Evolutionary conservation across 192 early-diverging fungal species (phyloP), one percentile per base, ranked within the genome.

Genomic region (Glomus cerebriforme): DNA sequence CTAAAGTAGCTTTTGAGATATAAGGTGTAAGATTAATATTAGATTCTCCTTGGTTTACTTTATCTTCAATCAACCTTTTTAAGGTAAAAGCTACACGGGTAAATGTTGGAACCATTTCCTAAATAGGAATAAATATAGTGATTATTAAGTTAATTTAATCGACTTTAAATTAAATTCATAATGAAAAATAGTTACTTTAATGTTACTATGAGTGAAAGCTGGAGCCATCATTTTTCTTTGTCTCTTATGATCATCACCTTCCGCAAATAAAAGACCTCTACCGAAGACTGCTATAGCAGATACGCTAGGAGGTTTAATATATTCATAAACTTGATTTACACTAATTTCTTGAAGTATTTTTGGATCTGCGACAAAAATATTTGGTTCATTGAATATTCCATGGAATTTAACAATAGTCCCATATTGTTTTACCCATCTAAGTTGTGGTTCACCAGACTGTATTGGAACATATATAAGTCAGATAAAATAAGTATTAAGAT

Each of bases 161-260:
- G 82, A 81, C n/a, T n/a, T n/a, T n/a, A n/a, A n/a, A n/a, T n/a
- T 82, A 77, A 7, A 26, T 10, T n/a, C n/a, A n/a, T 63, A 54
- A 90, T n/a, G 83, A n/a, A n/a, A n/a, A n/a, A n/a, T n/a, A n/a
- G n/a, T n/a, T 6, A 73, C 77, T 31, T 86, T 86, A 49, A 89
- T 84, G 7, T 83, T 75, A 24, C 77, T 69, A 66, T 82, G 67
- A 10, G 81, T 75, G 39, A 90, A 90, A 13, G 87, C 85, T 9
- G 89, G 89, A 75, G 87, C 87, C 10, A 90, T 59, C 87, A 89
- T 84, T 69, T 88, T 89, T 47, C 89, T 83, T 62, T 90, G 89
- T 45, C 80, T 78, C 43, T 67, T 73, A 77, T 90, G 89, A 10
- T 34, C 84, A 49, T 81, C 83, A 0, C 89, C 89, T 74, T 90